Base-by-base conservation (phyloP, 768 basidiomycete species). In the Pleurotus salmoneostramineus region DNA sequence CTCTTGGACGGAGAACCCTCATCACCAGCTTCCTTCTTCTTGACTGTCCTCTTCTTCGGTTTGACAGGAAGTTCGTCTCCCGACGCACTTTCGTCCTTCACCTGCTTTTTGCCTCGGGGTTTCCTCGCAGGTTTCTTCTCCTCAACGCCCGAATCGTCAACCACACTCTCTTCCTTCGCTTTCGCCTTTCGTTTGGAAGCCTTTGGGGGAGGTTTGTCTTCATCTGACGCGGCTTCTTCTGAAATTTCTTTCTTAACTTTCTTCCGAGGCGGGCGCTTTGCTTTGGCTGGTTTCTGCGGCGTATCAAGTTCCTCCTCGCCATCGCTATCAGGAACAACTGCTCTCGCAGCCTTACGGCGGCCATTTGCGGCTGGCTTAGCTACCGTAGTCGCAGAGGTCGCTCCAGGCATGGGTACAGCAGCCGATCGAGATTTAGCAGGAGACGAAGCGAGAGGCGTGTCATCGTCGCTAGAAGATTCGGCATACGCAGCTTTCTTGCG, bases 381-480 rank as follows among this genome's bases (percentile, higher is more conserved):
- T 27, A 66, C 68, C 2, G 76, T 74, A 15, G 77, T 74, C 31
- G 75, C 71, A 51, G 70, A 66, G 33, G 74, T 68, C 37, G 73
- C 74, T 36, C 79, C 77, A 17, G 74, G 72, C 71, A 73, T 77
- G 37, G 73, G 65, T n/a, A 73, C 69, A 3, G 73, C 68, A 46
- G 72, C 69, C 44, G 78, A 70, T 27, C 67, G 67, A 57, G 72
- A 72, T 71, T 89, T 91, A 3, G 74, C 77, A 15, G 88, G 88
- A 40, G 90, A 89, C 31, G 88, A 87, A 50, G 88, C 85, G 40
- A 90, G 79, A 54, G 88, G 88, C 14, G 74, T 75, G 56, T 91
- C 88, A 61, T 91, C 87, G 47, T 89, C 88, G 60, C 84, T 87
- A 32, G 85, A 88, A 51, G 84, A 80, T 12, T 81, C 80, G 17